Conservation (phyloP, 495 filamentous ascomycete genomes). For the Xylaria acuta region DNA sequence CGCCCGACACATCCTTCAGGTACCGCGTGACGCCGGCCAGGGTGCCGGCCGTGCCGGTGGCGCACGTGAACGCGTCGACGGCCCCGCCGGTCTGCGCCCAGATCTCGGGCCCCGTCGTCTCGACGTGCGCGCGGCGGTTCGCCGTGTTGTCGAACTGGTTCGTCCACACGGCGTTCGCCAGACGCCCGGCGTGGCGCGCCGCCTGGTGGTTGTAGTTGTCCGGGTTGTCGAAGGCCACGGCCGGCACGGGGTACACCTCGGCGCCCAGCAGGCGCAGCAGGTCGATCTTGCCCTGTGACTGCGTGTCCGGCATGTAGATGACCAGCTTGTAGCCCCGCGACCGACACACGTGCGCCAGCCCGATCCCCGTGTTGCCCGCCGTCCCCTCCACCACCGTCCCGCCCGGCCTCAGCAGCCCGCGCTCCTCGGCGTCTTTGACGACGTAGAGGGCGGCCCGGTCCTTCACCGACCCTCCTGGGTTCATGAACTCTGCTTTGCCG, state of each 20-base stretch:
- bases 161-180: slow-evolving; percentile 96
- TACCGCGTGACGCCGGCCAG: slow-evolving; percentile 89
- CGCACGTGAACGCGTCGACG: slow-evolving; percentile 93
- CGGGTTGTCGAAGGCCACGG: slow-evolving; percentile 94
- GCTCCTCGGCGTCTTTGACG: slow-evolving; percentile 90
- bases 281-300: slow-evolving; percentile 97
- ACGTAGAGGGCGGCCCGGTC: slow-evolving; percentile 96
- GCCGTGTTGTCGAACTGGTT: slow-evolving; percentile 98
- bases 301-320: slow-evolving; percentile 99
- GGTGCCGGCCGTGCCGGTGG: slow-evolving; percentile 92
- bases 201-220: slow-evolving; percentile 99
- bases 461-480: slow-evolving; percentile 95
- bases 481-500: slow-evolving; percentile 98
- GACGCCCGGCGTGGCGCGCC: slow-evolving; percentile 78
- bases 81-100: slow-evolving; percentile 91
- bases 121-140: slow-evolving; percentile 92
- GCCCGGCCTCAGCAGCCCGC: slow-evolving; percentile 78
- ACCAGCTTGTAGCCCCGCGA: slow-evolving; percentile 92
- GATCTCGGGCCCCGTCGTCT: slow-evolving; percentile 96
- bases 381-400: slow-evolving; percentile 97
- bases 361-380: slow-evolving; percentile 97
- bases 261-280: slow-evolving; percentile 88
- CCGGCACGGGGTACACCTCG: slow-evolving; percentile 98
- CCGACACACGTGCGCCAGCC: slow-evolving; percentile 94
- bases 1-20: slow-evolving; percentile 81